Evolutionary conservation across 768 basidiomycete genomes (phyloP).

Genomic region (Pisolithus albus): DNA sequence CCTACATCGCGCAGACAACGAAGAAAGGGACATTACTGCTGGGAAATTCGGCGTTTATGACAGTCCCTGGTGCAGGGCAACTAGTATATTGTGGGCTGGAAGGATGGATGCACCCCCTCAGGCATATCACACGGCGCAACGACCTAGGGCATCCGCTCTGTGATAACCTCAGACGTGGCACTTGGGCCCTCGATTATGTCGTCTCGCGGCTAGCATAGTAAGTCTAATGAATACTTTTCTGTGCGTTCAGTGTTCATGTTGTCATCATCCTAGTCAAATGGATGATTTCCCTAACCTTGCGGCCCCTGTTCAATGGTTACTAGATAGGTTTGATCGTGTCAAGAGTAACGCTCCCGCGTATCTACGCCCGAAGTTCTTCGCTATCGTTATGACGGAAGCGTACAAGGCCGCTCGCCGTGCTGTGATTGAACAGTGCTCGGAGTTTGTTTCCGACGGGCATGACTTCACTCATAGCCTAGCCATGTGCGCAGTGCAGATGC

Average conservation of each 20-base stretch:
- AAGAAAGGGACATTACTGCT: slow-evolving; percentile 83
- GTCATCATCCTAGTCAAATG: slow-evolving; percentile 41
- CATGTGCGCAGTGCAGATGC: slow-evolving; percentile 80
- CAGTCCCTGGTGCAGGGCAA: slow-evolving; percentile 64
- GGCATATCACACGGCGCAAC: slow-evolving; percentile 80
- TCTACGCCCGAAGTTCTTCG: slow-evolving; percentile 94
- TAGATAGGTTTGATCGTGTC: slow-evolving; percentile 80
- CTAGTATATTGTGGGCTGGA: slow-evolving; percentile 91
- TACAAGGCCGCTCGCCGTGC: slow-evolving; percentile 86
- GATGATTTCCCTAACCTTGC: slow-evolving; percentile 60
- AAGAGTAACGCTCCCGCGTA: slow-evolving; percentile 71
- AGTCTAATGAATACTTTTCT: slow-evolving; percentile 24
- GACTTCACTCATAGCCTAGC: slow-evolving; percentile 88
- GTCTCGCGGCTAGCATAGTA: slow-evolving; percentile 62
- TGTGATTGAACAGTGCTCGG: slow-evolving; percentile 82
- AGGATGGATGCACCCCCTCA: slow-evolving; percentile 92
- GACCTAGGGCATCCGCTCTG: slow-evolving; percentile 93
- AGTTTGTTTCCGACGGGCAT: slow-evolving; percentile 80
- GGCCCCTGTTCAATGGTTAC: slow-evolving; percentile 76
- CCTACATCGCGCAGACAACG: slow-evolving; percentile 82
- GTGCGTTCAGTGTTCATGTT: slow-evolving; percentile 8
- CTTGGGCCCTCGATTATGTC: slow-evolving; percentile 91
- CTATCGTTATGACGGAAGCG: slow-evolving; percentile 81
- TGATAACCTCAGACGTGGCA: slow-evolving; percentile 77
- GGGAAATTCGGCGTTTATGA: slow-evolving; percentile 80